Base-by-base conservation (phyloP, 2,329 filamentous ascomycete species). In the Dactylonectria estremocensis region DNA sequence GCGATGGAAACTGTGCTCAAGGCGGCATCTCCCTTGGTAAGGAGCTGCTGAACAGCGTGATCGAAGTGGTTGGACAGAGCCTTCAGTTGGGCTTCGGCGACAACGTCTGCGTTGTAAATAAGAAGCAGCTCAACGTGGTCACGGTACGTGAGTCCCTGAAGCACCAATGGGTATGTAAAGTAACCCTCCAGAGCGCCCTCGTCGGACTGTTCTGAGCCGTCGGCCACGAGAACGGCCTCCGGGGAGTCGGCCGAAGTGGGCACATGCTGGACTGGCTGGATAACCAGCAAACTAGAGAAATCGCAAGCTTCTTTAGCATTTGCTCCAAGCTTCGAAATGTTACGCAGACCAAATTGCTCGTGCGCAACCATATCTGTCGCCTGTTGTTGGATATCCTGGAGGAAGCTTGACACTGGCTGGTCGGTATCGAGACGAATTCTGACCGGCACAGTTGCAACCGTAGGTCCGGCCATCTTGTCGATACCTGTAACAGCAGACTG, bases 391-490 rank as follows among this genome's bases (percentile, higher is more conserved):
- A 74, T 22, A 0, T 48, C 13, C 0, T 58, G 16, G 0, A 77
- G 59, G 22, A 67, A 64, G 0, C 72, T 49, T 0, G 53, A 24
- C 0, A 74, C 68, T 0, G 35, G 57, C 9, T 62, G 16, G 5
- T 56, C 28, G 2, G 11, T 20, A 85, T 78, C 72, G 7, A 84
- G 60, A 6, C 69, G 75, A 4, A 85, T 74, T 3, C 82, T 79
- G 7, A 85, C 69, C 0, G 83, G 83, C 2, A 85, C 77, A 0
- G 83, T 85, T 2, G 82, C 80, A 57, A 84, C 82, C 61, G 82
- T 74, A 7, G 76, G 74, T 1, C 69, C 76, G 4, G 66, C 45
- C 14, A 77, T 69, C 1, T 48, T 28, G 9, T 78, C 72, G 11
- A 74, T 64, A 14, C 66, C 74, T 2, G 54, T 24, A 1, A 79